Evolutionary conservation across 1,139 yeast genomes (phyloP), one percentile per base, ranked within the genome.

Genomic region (Sugiyamaella novakii): DNA sequence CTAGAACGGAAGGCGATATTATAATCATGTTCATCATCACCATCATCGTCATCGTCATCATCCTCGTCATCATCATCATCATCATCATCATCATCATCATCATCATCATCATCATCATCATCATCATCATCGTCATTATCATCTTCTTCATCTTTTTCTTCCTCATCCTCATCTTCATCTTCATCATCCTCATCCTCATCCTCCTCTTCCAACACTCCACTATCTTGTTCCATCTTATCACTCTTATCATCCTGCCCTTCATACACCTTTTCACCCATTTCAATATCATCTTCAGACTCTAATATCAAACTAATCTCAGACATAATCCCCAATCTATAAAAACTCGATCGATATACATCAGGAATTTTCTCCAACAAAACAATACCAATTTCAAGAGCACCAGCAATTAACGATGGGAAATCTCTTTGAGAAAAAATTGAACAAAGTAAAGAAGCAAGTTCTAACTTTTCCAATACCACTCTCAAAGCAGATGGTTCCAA

Each of bases 281-380:
- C 40, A 10, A 34, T 50, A 17, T 24, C 42, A 3, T 36, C 15
- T 8, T 21, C 37, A 3, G 14, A 18, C 21, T 27, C 34, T 36
- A 44, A 25, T 34, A 62, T 47, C 12, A 44, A 48, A 19, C 53
- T 57, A 3, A 78, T 69, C 59, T 86, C 91, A 14, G 76, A 71
- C 8, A 85, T 69, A 19, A 85, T 68, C 0, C 96, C 96, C 59
- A 88, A 94, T 51, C 87, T 76, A 57, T 79, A 85, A 54, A 88
- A 80, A 4, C 74, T 73, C 0, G 67, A 61, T 10, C 80, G 62
- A 47, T 77, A 80, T 0, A 66, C 54, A 1, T 65, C 67, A 0
- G 83, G 78, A 10, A 77, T 69, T 50, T 75, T 74, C 3, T 65
- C 64, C 1, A 81, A 66, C 46, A 86, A 65, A 2, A 68, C 60